Conservation (phyloP, 805 yeast species). For the Metschnikowia aberdeeniae region DNA sequence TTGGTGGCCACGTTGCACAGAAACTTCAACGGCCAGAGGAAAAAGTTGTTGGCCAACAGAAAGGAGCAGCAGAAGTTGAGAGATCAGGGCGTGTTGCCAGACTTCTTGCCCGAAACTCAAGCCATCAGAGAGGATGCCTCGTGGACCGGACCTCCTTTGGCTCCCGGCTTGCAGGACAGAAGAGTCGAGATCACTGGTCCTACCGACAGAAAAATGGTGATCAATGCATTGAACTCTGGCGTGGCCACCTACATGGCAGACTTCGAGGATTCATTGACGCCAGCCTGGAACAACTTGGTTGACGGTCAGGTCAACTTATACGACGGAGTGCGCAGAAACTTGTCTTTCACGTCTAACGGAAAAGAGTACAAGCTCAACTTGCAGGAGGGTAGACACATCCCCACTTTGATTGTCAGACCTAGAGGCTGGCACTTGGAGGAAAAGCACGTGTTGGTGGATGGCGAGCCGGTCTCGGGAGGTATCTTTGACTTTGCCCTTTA, state of each 20-base stretch:
- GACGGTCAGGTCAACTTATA: conserved; percentile 78
- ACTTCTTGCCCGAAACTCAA: conserved; percentile 65
- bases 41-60: conserved; percentile 57
- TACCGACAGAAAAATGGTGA: conserved; percentile 77
- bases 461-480: conserved; percentile 74
- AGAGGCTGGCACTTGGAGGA: conserved; percentile 87
- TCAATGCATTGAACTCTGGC: conserved; percentile 72
- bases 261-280: conserved; percentile 80
- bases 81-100: conserved; percentile 59
- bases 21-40: conserved; percentile 61
- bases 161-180: conserved; percentile 70
- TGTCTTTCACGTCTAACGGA: conserved; percentile 40
- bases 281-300: conserved; percentile 76
- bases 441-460: conserved; percentile 65
- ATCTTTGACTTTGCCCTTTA: conserved; percentile 75
- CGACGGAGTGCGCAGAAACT: conserved; percentile 69
- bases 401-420: conserved; percentile 80
- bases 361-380: conserved; percentile 43
- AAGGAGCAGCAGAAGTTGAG: conserved; percentile 54
- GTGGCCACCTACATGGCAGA: conserved; percentile 86
- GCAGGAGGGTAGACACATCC: conserved; percentile 54
- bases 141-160: conserved; percentile 73
- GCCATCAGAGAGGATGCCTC: conserved; percentile 65
- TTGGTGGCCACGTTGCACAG: conserved; percentile 72
- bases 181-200: conserved; percentile 85